Percentiles rank a stretch among this genome's conserved stretches.
phyloP scores from a whole-genome alignment of 1,284 basidiomycete genomes.

The Apiotrichum siamense region DNA sequence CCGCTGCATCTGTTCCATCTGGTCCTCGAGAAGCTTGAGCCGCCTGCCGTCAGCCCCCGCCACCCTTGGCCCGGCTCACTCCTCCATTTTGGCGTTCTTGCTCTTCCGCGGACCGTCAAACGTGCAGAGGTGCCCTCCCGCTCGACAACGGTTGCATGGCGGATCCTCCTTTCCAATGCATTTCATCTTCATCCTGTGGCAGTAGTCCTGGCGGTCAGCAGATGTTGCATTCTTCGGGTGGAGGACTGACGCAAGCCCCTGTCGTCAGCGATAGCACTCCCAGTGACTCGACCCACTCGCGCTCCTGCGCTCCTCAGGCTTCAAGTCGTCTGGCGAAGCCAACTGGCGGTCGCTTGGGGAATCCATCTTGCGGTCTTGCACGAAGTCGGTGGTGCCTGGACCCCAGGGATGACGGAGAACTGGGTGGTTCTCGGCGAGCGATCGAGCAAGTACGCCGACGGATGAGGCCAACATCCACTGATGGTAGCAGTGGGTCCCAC shows the following conservation, averaged over 20 bases:
- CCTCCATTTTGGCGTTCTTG: constrained; percentile 62
- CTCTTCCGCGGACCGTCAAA: constrained; percentile 84
- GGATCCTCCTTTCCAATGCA: constrained; percentile 70
- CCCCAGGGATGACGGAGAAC: too few species aligned
- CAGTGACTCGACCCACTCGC: not conserved
- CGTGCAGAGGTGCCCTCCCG: constrained; percentile 70
- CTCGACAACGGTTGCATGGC: constrained; percentile 19
- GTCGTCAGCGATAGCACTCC: not conserved
- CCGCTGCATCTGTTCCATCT: constrained; percentile 69
- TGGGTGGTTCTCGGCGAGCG: too few species aligned
- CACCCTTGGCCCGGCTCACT: constrained; percentile 54
- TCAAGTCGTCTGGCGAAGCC: not conserved
- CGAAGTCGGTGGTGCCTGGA: too few species aligned
- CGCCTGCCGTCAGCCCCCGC: constrained; percentile 53
- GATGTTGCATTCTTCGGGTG: too few species aligned
- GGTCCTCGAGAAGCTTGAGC: constrained; percentile 72
- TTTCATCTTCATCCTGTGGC: constrained; percentile 54
- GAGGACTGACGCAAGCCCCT: not conserved
- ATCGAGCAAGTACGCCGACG: too few species aligned
- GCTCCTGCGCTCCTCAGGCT: not conserved
- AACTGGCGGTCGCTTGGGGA: too few species aligned
- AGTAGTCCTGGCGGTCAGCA: constrained; percentile 28
- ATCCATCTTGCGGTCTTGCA: too few species aligned
- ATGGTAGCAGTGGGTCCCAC: too few species aligned
- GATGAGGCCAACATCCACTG: too few species aligned